These are phyloP conservation scores for Alternaria burnsii DNA, from an alignment of 2,329 filamentous ascomycete genomes.

Conservation along the genomic window DNA sequence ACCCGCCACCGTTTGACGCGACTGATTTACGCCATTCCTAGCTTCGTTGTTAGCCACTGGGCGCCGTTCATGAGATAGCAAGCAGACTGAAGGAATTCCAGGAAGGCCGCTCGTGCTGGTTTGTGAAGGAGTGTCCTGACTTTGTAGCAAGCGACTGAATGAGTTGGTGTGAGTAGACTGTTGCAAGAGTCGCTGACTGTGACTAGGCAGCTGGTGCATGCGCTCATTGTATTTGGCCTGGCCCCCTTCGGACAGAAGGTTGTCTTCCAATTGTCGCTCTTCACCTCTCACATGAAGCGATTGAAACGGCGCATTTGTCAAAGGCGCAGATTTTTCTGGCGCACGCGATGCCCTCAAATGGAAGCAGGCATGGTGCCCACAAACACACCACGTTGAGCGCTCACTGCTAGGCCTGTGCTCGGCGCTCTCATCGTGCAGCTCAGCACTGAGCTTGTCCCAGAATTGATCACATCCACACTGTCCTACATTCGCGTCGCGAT, in stretches of 20 bases:
- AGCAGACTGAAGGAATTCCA: conserved; percentile 49
- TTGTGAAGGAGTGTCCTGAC: conserved; percentile 39
- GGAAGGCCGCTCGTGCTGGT: conserved; percentile 46
- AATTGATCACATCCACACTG: conserved; percentile 65
- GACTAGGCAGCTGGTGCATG: conserved; percentile 17
- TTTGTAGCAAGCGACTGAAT: conserved; percentile 29
- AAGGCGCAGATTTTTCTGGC: conserved; percentile 22
- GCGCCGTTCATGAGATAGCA: conserved; percentile 46
- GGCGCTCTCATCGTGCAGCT: conserved; percentile 41
- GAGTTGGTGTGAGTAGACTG: conserved; percentile 30
- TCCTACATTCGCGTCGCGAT: conserved; percentile 57
- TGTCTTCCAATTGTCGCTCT: conserved; percentile 16
- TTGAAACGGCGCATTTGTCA: conserved; percentile 13
- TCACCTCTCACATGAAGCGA: conserved; percentile 23
- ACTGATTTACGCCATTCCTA: conserved; percentile 32
- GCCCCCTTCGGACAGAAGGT: background rate
- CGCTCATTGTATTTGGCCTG: conserved; percentile 17
- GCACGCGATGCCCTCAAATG: conserved; percentile 51
- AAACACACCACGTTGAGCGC: conserved; percentile 59
- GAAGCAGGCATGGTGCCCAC: conserved; percentile 66
- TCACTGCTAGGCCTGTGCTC: conserved; percentile 36
- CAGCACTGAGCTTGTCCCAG: conserved; percentile 53
- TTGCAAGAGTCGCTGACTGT: conserved; percentile 25
- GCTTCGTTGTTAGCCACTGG: conserved; percentile 34
- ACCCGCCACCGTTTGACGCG: conserved; percentile 35